Base-by-base conservation (phyloP, 805 yeast species). In the Yamadazyma laniorum region DNA sequence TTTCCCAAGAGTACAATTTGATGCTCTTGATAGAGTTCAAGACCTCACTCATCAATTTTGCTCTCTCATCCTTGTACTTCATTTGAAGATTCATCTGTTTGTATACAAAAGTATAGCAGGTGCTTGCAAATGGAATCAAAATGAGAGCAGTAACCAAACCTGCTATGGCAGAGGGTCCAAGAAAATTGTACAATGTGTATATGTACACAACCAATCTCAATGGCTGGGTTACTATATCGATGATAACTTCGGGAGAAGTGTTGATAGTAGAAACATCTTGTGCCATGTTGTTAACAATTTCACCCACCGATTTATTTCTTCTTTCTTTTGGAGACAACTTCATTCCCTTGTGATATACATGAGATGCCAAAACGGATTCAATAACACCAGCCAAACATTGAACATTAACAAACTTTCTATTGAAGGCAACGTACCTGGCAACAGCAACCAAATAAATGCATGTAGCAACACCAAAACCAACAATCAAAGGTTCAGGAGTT, bases 1-100 rank as follows among this genome's bases (percentile, higher is more conserved):
- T 44, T 42, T 67, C 72, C 72, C 72, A 67, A 2, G 71, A 59
- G 43, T 66, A 67, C 27, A 67, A 56, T 44, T 67, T 67, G 48
- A 67, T 54, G 33, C 64, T 59, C 42, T 65, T 67, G 23, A 65
- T 59, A 6, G 70, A 55, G 37, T 52, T 55, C 37, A 67, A 56
- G 33, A 67, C 63, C 43, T 67, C 72, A 19, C 61, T 58, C 39
- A 63, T 63, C 37, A 65, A 52, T 16, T 61, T 54, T 3, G 67
- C 59, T 48, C 73, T 53, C 19, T 54, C 53, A 42, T 67, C 73
- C 45, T 58, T 66, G 41, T 52, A 52, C 39, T 58, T 54, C 67
- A 65, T 56, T 19, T 34, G 41, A 21, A 37, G 23, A 5, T 43
- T 34, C 31, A 35, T 34, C 26, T 43, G 17, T 19, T 31, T 39